Evolutionary conservation across 768 basidiomycete species (phyloP), one percentile per base, ranked within the genome.

Genomic region (Leccinum boreale): DNA sequence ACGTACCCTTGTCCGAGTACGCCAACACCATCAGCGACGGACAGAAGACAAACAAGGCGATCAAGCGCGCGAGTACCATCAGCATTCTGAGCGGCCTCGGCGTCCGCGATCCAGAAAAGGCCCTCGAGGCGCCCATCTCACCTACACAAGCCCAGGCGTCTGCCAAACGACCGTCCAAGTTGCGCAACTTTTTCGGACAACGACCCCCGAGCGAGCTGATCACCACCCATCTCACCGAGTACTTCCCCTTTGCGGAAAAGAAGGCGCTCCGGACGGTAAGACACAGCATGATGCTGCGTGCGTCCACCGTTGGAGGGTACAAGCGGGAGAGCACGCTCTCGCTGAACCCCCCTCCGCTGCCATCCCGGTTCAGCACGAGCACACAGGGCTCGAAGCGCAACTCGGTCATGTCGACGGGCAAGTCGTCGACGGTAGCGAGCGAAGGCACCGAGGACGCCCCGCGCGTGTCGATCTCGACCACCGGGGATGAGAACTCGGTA

Each of bases 131-230:
- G 0, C 81, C 84, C 8, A 78, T 81, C 10, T 85, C 85, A 0
- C 81, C 85, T 5, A 78, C 80, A 0, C 65, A 65, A 24, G 49
- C 80, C 0, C 66, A 66, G 24, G 50, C 62, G 8, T 39, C 68
- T 3, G 15, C 60, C 36, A 73, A 83, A 64, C 76, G 79, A 9
- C 83, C 86, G 4, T 82, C 83, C 21, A 94, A 92, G 67, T 71
- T 94, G 49, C 90, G 90, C 73, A 94, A 94, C 78, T 99, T 98
- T 79, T 96, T 98, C 65, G 97, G 96, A 15, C 97, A 98, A 67
- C 90, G 97, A 42, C 97, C 97, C 0, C 95, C 97, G 0, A 93
- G 90, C 74, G 97, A 98, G 73, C 85, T 98, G 61, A 98, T 98
- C 77, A 92, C 95, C 24, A 96, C 80, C 7, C 95, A 98, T 69